phyloP scores from a whole-genome alignment of 306 rosid genomes.

The Canavalia gladiata region DNA sequence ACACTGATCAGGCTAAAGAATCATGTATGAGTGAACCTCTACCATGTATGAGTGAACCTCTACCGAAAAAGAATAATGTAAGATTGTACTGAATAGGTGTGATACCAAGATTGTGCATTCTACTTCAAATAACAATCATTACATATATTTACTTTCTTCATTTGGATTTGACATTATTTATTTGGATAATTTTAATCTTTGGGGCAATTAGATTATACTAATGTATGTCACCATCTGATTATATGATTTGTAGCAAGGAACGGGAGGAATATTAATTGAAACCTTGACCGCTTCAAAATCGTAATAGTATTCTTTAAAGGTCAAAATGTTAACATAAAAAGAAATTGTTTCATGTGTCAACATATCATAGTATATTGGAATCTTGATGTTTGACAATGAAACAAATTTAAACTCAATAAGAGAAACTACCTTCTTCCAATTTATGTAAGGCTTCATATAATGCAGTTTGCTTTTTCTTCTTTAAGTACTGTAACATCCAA shows the following conservation, averaged over 20 bases:
- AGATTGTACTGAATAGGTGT: background rate
- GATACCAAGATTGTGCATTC: background rate
- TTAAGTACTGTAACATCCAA: constrained; percentile 62
- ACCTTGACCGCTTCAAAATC: background rate
- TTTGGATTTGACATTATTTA: background rate
- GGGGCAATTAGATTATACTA: background rate
- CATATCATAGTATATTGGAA: background rate
- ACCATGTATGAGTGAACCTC: background rate
- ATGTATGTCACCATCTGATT: background rate
- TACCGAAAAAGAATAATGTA: constrained; percentile 4
- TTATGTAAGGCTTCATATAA: constrained; percentile 68
- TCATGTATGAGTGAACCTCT: constrained; percentile 11
- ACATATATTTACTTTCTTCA: constrained; percentile 1
- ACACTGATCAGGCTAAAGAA: constrained; percentile 44
- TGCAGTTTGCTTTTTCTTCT: constrained; percentile 52
- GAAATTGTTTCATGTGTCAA: background rate
- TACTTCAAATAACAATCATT: constrained; percentile 11
- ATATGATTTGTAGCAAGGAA: constrained; percentile 18
- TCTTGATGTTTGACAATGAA: constrained; percentile 2
- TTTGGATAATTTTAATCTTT: background rate
- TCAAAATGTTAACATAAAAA: background rate
- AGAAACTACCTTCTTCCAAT: constrained; percentile 76
- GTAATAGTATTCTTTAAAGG: constrained; percentile 10
- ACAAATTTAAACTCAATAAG: constrained; percentile 25
- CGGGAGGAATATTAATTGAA: background rate